These are phyloP conservation scores for Vitis rupestris DNA, from an alignment of 164 flowering plant genomes.

Conservation along the genomic window DNA sequence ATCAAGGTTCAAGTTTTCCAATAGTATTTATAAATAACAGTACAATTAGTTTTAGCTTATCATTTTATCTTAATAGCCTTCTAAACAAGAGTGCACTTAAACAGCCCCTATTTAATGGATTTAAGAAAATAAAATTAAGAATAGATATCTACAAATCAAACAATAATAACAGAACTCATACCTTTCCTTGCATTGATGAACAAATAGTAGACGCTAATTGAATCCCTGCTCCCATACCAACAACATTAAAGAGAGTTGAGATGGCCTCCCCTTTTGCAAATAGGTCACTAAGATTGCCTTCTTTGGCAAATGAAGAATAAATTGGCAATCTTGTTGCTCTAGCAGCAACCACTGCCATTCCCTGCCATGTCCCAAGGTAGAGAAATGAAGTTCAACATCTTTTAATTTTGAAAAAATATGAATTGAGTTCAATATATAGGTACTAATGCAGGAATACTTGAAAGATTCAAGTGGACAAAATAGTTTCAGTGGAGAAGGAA, in stretches of 20 bases:
- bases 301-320: slow-evolving; percentile 98
- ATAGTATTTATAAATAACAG: not conserved
- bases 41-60: not conserved
- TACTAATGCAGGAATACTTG: not conserved
- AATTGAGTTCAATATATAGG: too few relatives aligned
- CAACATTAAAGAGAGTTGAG: slow-evolving; percentile 88
- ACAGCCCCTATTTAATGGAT: not conserved
- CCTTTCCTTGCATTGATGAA: slow-evolving; percentile 96
- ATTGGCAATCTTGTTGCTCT: slow-evolving; percentile 95
- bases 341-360: slow-evolving; percentile 99
- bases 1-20: too few relatives aligned
- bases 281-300: slow-evolving; percentile 95
- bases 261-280: slow-evolving; percentile 98
- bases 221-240: slow-evolving; percentile 83
- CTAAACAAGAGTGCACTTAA: not conserved
- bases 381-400: not conserved
- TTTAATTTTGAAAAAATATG: not conserved
- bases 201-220: slow-evolving; percentile 90
- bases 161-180: slow-evolving; percentile 17
- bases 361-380: slow-evolving; percentile 39
- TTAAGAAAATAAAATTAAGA: not conserved
- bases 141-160: not conserved
- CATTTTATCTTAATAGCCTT: not conserved
- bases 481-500: not conserved
- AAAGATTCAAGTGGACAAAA: not conserved